These are phyloP conservation scores for Pichia norvegensis DNA, from an alignment of 1,139 yeast genomes.

Conservation along the genomic window DNA sequence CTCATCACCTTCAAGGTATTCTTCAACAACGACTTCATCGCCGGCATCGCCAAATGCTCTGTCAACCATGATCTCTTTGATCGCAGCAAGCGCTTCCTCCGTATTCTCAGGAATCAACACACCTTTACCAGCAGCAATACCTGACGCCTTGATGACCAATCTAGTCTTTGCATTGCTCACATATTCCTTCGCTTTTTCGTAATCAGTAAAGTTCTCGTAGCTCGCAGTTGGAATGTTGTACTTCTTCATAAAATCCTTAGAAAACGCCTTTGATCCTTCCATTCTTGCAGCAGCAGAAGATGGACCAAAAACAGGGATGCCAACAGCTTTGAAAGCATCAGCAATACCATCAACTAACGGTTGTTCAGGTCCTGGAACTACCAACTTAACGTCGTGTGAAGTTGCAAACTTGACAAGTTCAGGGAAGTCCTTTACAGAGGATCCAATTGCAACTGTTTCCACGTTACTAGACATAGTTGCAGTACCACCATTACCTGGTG, in stretches of 20 bases:
- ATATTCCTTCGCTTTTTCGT: conserved; percentile 65
- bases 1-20: conserved; percentile 94
- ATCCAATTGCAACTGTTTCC: conserved; percentile 60
- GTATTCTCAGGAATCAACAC: conserved; percentile 83
- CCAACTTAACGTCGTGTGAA: conserved; percentile 61
- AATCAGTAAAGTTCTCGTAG: conserved; percentile 72
- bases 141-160: conserved; percentile 93
- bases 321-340: conserved; percentile 59
- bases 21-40: conserved; percentile 94
- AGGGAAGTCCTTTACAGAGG: conserved; percentile 52
- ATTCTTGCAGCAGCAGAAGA: conserved; percentile 79
- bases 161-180: conserved; percentile 59
- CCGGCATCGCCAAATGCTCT: conserved; percentile 91
- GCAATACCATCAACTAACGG: conserved; percentile 93
- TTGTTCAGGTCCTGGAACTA: conserved; percentile 98
- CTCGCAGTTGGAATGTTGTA: conserved; percentile 92
- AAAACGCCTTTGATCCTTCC: conserved; percentile 96
- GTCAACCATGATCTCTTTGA: conserved; percentile 84
- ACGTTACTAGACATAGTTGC: conserved; percentile 45
- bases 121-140: conserved; percentile 98
- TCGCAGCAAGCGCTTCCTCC: conserved; percentile 78
- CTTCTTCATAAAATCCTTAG: conserved; percentile 88
- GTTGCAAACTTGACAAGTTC: conserved; percentile 59
- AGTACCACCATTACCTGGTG: conserved; percentile 98
- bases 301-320: conserved; percentile 96